phyloP scores from a whole-genome alignment of 140 eudicot species.

The Anethum foeniculum region DNA sequence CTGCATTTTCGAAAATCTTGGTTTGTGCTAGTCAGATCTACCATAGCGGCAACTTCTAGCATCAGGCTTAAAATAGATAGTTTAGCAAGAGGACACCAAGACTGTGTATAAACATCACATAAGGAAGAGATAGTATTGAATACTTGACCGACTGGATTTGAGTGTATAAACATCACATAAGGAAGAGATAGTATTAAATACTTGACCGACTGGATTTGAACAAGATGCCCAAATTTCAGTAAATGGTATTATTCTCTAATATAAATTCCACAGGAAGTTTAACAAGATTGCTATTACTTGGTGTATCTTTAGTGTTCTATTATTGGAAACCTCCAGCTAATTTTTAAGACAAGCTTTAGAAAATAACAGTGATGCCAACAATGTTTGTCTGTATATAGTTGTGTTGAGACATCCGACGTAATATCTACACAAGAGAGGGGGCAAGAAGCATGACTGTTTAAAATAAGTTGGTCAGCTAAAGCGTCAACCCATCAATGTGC shows the following conservation, averaged over 20 bases:
- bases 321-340: background rate
- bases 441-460: background rate
- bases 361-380: background rate
- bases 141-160: background rate
- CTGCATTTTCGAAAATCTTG: background rate
- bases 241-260: background rate
- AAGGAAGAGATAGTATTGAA: background rate
- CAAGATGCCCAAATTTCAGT: background rate
- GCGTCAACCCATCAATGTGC: background rate
- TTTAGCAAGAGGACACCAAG: background rate
- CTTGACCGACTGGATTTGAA: background rate
- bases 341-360: background rate
- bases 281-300: background rate
- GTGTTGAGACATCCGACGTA: background rate
- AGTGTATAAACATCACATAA: background rate
- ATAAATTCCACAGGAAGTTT: background rate
- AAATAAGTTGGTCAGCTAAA: background rate
- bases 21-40: background rate
- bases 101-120: background rate
- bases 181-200: background rate
- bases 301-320: background rate
- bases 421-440: background rate
- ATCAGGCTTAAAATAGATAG: background rate
- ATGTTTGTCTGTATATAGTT: background rate
- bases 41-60: background rate